Conservation (phyloP, 257 asterid genomes). For the Jacaranda copaia region DNA sequence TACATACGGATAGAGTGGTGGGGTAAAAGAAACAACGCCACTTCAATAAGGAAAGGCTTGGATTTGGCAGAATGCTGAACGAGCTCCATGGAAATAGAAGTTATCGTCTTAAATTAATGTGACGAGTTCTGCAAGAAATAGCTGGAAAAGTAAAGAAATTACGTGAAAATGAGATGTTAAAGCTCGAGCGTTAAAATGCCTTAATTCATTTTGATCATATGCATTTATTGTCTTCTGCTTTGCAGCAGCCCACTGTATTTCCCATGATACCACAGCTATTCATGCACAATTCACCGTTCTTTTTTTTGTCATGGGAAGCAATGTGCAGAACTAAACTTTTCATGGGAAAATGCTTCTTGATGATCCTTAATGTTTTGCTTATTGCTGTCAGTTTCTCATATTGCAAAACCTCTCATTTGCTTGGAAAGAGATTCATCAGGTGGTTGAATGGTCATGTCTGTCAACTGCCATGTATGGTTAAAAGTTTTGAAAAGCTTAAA, state of each 20-base stretch:
- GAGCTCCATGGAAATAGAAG: constrained; percentile 41
- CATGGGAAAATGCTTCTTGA: constrained; percentile 11
- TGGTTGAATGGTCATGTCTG: too few relatives aligned
- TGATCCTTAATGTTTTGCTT: background rate
- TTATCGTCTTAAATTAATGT: constrained; percentile 29
- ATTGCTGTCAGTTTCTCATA: background rate
- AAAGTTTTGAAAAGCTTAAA: too few relatives aligned
- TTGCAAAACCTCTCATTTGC: background rate
- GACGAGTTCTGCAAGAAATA: constrained; percentile 26
- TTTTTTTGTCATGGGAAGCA: constrained; percentile 22
- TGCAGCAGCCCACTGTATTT: constrained; percentile 37
- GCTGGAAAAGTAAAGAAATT: constrained; percentile 33
- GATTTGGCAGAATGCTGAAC: constrained; percentile 41
- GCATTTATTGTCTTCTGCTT: constrained; percentile 39
- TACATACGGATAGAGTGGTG: constrained; percentile 27
- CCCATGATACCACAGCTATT: constrained; percentile 32
- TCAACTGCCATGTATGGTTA: too few relatives aligned
- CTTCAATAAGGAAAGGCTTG: constrained; percentile 51
- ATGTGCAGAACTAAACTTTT: constrained; percentile 24
- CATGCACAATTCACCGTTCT: constrained; percentile 37
- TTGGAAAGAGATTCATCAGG: too few relatives aligned
- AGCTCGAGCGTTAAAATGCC: constrained; percentile 38
- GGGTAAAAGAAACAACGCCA: constrained; percentile 37
- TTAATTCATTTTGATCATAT: constrained; percentile 64
- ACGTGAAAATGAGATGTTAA: constrained; percentile 20